Evolutionary conservation across 2,329 filamentous ascomycete species (phyloP), one percentile per base, ranked within the genome.

Genomic region (Aspergillus calidoustus): DNA sequence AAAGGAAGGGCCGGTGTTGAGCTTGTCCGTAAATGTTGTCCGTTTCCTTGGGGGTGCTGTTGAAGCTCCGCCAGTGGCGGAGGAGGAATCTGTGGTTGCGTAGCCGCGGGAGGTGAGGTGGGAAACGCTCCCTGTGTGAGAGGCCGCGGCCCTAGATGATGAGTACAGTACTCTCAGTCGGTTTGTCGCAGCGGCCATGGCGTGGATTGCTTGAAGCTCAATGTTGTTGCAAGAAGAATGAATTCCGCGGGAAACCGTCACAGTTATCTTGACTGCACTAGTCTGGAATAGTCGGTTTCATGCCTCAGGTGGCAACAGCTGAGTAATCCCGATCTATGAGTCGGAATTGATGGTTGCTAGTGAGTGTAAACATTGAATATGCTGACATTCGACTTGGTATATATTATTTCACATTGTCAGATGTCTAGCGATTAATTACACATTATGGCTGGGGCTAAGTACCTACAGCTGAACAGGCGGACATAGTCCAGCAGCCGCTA

Each of bases 1-100:
- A 71, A 90, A 89, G 0, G 87, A 86, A 13, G 88, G 88, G 0
- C 88, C 88, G 6, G 83, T 76, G 70, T 90, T 89, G 54, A 90
- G 79, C 59, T 84, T 86, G 74, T 90, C 87, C 64, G 78, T 80
- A 76, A 90, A 90, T 3, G 79, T 76, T 15, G 85, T 89, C 31
- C 76, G 79, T 60, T 77, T 90, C 66, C 77, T 90, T 66, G 83
- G 83, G 57, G 78, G 22, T 48, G 48, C 76, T 7, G 88, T 90
- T 70, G 80, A 89, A 8, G 69, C 66, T 62, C 69, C 71, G 63
- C 70, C 69, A 47, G 68, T 74, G 60, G 74, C 74, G 65, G 74
- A 75, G 31, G 74, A 71, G 47, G 71, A 66, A 59, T 73, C 73
- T 22, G 76, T 76, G n/a, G 77, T 80, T 41, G 77, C 77, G 59